Base-by-base conservation (phyloP, 805 yeast genomes). In the Torulaspora indica region DNA sequence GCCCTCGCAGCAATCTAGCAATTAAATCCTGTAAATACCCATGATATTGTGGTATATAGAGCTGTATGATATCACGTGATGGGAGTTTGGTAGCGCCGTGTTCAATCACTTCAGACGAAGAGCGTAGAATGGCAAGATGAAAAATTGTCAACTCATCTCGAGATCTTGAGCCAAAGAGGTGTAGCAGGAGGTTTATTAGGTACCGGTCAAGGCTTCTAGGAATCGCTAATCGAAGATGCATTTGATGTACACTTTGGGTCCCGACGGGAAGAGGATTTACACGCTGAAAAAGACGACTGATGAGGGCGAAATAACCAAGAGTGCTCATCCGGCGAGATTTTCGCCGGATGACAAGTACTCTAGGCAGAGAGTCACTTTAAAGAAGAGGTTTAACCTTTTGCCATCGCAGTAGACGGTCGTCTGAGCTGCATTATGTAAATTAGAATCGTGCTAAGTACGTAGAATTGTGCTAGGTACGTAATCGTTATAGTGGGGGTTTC, bases 331-430 rank as follows among this genome's bases (percentile, higher is more conserved):
- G 51, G 98, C 99, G 42, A 84, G 99, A 73, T 93, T 93, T 70
- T 93, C 98, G 27, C 99, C 99, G 57, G 99, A 93, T 68, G 99
- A 93, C 79, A 93, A 93, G 74, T 91, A 88, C 76, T 93, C 98
- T 38, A 85, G 97, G 76, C 98, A 93, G 72, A 87, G 99, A 79
- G 96, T 93, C 40, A 91, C 98, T 46, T 77, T 93, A 66, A 93
- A 93, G 82, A 93, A 88, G 78, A 84, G 98, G 75, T 91, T 72
- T 67, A 82, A 82, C 56, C 67, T 93, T 68, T 76, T 93, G 66
- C 96, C 96, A 61, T 84, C 95, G 45, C 93, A 86, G 67, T 78
- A 81, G 61, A 65, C 58, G 51, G 14, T 23, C 20, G 29, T n/a
- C 8, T 4, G 5, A 30, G 24, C 31, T 22, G 2, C 36, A n/a